Evolutionary conservation across 2,329 filamentous ascomycete genomes (phyloP), one percentile per base, ranked within the genome.

Genomic region (Pyrenophora graminea): DNA sequence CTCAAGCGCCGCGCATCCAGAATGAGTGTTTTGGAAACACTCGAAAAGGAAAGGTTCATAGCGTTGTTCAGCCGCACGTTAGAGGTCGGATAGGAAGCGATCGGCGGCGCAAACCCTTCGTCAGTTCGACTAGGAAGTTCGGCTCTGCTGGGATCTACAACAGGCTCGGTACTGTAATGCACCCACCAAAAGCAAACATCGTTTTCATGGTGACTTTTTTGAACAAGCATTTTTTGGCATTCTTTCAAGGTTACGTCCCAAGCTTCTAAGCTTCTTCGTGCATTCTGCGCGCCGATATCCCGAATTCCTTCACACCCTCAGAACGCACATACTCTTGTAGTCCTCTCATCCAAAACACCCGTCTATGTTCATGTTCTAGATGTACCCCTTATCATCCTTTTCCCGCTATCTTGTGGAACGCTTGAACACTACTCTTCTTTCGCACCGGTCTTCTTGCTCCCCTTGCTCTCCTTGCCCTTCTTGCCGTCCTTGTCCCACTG

Each of bases 151-250:
- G 27, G 27, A 30, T 36, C 34, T 41, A 33, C 38, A 32, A 25
- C 4, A 40, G 32, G 43, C 43, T 48, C 31, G 48, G 43, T 36
- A 34, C 44, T 25, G 27, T 23, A 42, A 42, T 31, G 19, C 25
- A 27, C 18, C 44, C 38, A 13, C 33, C 13, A 45, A 13, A 41
- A 42, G 42, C 27, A 34, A 37, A 25, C 13, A 19, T 21, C 32
- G 39, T 38, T 33, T 42, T 30, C 12, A 30, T 4, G 9, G 32
- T 34, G 42, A 15, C 15, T 31, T 32, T 17, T 2, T 37, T 17
- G 32, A 47, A 47, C 33, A 48, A 48, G 44, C 32, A 48, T 42
- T 39, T 32, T 15, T 25, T 37, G 12, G 13, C 18, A 33, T 38
- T 13, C 23, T 25, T 25, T 21, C 19, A 21, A 21, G 5, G 19